These are phyloP conservation scores for Porphyrellus cyaneotinctus DNA, from an alignment of 768 basidiomycete genomes.

Conservation along the genomic window DNA sequence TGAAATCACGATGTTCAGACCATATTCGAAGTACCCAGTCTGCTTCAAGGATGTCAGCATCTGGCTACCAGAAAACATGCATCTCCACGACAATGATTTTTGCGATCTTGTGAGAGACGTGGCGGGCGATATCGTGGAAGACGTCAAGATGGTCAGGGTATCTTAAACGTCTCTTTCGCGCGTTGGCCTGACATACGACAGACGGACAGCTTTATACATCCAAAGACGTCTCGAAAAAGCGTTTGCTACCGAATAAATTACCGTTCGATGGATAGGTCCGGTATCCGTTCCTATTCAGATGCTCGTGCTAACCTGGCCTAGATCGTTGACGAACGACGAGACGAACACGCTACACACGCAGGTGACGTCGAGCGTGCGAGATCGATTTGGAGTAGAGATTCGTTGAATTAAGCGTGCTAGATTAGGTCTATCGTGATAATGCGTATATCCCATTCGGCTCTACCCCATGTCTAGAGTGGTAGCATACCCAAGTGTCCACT, in stretches of 20 bases:
- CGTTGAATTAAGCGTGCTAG: constrained; percentile 55
- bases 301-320: constrained; percentile 26
- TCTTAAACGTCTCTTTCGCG: not conserved
- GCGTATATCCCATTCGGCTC: constrained; percentile 21
- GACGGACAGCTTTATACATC: constrained; percentile 91
- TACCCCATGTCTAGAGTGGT: constrained; percentile 28
- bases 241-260: constrained; percentile 91
- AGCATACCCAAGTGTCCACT: constrained; percentile 14
- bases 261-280: constrained; percentile 91
- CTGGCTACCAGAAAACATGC: constrained; percentile 63
- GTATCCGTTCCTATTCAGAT: not conserved
- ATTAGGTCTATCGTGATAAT: constrained; percentile 34
- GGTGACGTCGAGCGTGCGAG: constrained; percentile 52
- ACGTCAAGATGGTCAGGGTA: constrained; percentile 70
- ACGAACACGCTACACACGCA: constrained; percentile 73
- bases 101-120: constrained; percentile 92
- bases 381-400: constrained; percentile 80
- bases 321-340: constrained; percentile 87
- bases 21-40: constrained; percentile 90
- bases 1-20: constrained; percentile 75
- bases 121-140: constrained; percentile 89
- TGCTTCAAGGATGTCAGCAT: constrained; percentile 95
- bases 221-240: constrained; percentile 76
- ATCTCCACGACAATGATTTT: constrained; percentile 92
- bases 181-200: constrained; percentile 32